These are phyloP conservation scores for Calonectria multiphialidica DNA, from an alignment of 2,329 filamentous ascomycete genomes.

Conservation along the genomic window DNA sequence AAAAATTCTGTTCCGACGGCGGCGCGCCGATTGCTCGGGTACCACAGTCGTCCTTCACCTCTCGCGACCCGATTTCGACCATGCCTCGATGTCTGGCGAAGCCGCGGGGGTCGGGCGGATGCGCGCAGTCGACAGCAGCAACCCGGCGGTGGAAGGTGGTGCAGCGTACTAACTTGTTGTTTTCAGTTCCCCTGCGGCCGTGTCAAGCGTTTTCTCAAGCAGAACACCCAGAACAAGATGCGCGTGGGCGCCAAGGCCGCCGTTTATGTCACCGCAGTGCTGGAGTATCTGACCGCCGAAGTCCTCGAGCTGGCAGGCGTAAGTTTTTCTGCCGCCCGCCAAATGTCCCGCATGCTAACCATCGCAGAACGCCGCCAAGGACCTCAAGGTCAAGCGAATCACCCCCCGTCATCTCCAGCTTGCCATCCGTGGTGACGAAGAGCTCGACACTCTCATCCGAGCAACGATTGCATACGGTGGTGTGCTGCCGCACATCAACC, in stretches of 20 bases:
- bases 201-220: constrained; percentile 99
- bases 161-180: constrained; percentile 37
- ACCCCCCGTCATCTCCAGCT: constrained; percentile 97
- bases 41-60: constrained; percentile 11
- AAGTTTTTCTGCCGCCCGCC: constrained; percentile 53
- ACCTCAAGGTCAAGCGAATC: constrained; percentile 99
- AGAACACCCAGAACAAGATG: constrained; percentile 99
- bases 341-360: constrained; percentile 35
- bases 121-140: constrained; percentile 5
- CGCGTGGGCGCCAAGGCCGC: constrained; percentile 98
- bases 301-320: constrained; percentile 96
- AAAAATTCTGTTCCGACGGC: constrained; percentile 32
- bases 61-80: constrained; percentile 24
- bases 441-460: constrained; percentile 96
- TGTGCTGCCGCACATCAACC: constrained; percentile 99
- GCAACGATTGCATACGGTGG: constrained; percentile 98
- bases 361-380: constrained; percentile 90
- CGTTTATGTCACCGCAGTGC: constrained; percentile 97
- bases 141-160: neutral
- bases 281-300: constrained; percentile 98
- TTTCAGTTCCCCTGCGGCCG: constrained; percentile 96
- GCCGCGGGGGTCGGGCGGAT: constrained; percentile 9
- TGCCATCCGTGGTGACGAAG: constrained; percentile 97
- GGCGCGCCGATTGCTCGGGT: constrained; percentile 16
- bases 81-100: constrained; percentile 19